Evolutionary conservation across 2,329 filamentous ascomycete genomes (phyloP).

Genomic region (Neocatenulostroma microsporum): DNA sequence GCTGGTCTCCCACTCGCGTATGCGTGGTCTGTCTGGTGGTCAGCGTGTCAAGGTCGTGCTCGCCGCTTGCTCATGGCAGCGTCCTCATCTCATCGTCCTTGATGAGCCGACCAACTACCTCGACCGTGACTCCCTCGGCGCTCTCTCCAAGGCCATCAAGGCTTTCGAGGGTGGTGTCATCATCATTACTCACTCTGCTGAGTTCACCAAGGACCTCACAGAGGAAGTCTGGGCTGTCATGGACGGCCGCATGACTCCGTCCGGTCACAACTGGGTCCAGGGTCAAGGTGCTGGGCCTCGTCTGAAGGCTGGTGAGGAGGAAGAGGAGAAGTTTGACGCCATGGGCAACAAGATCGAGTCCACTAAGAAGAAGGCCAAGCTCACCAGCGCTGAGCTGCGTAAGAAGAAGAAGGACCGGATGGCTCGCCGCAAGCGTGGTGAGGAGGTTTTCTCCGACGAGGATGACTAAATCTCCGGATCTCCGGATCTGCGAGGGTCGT

Average conservation of each 20-base stretch:
- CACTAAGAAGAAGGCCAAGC: slow-evolving; percentile 86
- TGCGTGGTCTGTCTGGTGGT: slow-evolving; percentile 98
- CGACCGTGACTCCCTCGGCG: slow-evolving; percentile 97
- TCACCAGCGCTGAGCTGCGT: slow-evolving; percentile 69
- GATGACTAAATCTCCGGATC: slow-evolving; percentile 34
- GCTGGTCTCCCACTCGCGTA: slow-evolving; percentile 96
- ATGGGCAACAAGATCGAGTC: slow-evolving; percentile 77
- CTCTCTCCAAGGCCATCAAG: slow-evolving; percentile 95
- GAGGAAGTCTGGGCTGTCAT: slow-evolving; percentile 98
- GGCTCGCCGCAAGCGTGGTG: slow-evolving; percentile 84
- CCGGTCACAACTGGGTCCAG: slow-evolving; percentile 92
- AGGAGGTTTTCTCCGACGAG: slow-evolving; percentile 77
- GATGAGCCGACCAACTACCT: slow-evolving; percentile 99
- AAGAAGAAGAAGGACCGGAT: slow-evolving; percentile 90
- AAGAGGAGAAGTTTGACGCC: slow-evolving; percentile 74
- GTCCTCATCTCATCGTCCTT: slow-evolving; percentile 97
- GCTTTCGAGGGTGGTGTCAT: slow-evolving; percentile 99
- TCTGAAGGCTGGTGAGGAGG: slow-evolving; percentile 72
- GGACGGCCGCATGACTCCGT: slow-evolving; percentile 83
- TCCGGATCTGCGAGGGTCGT: too few relatives aligned
- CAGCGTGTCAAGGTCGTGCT: slow-evolving; percentile 99
- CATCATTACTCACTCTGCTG: slow-evolving; percentile 97
- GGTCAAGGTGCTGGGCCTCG: slow-evolving; percentile 86
- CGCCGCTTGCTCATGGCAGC: slow-evolving; percentile 97
- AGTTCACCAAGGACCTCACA: slow-evolving; percentile 98